Evolutionary conservation across 2,329 filamentous ascomycete genomes (phyloP).

Genomic region (Teratosphaeria epicoccoides): DNA sequence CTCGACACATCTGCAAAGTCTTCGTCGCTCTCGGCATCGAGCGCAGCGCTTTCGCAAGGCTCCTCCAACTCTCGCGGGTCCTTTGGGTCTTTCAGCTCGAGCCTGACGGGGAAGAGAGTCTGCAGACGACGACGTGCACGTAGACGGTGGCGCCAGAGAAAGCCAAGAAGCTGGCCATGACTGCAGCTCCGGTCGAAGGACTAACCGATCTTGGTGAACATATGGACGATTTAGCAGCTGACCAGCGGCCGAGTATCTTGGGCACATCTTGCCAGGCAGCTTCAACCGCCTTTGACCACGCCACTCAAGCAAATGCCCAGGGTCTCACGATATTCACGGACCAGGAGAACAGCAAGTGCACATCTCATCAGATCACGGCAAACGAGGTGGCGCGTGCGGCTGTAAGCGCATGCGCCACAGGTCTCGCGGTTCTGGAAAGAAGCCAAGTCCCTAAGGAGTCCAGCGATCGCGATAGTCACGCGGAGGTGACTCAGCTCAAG

Average conservation of each 20-base stretch:
- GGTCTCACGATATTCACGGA: background rate
- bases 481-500: background rate
- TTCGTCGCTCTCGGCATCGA: slow-evolving; percentile 21
- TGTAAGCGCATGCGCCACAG: background rate
- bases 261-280: background rate
- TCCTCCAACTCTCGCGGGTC: slow-evolving; percentile 48
- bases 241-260: background rate
- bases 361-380: background rate
- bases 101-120: slow-evolving; percentile 46
- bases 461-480: background rate
- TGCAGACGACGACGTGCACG: slow-evolving; percentile 40
- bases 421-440: background rate
- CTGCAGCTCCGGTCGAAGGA: background rate
- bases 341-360: background rate
- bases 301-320: background rate
- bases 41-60: slow-evolving; percentile 46
- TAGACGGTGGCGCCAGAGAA: slow-evolving; percentile 7
- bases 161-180: background rate
- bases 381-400: background rate
- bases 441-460: background rate
- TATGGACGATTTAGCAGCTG: background rate
- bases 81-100: slow-evolving; percentile 39
- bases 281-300: background rate
- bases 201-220: background rate
- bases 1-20: slow-evolving; percentile 23